Conservation (phyloP, 2,329 filamentous ascomycete species). For the Calonectria leucothoes region DNA sequence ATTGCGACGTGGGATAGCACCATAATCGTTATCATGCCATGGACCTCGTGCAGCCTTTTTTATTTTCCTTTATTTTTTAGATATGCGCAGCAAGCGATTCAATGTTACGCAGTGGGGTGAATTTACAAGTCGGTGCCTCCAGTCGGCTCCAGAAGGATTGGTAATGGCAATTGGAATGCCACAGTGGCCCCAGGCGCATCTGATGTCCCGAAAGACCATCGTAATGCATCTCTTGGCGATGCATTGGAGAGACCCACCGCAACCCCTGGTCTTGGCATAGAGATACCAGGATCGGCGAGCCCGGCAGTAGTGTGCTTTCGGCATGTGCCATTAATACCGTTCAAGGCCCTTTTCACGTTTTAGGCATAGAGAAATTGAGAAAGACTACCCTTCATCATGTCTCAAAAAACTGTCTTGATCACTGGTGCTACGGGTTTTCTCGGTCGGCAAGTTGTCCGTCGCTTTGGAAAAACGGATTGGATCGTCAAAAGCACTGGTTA, state of each 20-base stretch:
- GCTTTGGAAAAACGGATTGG: constrained; percentile 74
- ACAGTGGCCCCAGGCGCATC: neutral
- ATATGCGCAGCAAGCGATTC: neutral
- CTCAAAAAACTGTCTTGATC: constrained; percentile 69
- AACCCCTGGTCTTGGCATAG: neutral
- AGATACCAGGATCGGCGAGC: neutral
- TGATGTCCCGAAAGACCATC: neutral
- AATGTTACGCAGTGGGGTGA: neutral
- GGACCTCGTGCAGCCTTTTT: neutral
- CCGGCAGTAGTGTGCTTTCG: neutral
- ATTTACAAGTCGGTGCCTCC: neutral
- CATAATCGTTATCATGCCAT: neutral
- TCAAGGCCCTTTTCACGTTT: neutral
- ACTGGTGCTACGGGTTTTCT: constrained; percentile 89
- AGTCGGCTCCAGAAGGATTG: neutral
- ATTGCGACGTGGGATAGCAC: neutral
- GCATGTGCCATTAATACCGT: neutral
- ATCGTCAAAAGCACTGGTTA: constrained; percentile 78
- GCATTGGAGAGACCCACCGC: neutral
- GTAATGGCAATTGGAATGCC: neutral
- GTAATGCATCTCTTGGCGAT: neutral
- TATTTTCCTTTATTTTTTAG: neutral
- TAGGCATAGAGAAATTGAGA: neutral
- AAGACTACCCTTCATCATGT: constrained; percentile 28
- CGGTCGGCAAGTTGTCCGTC: constrained; percentile 80